phyloP scores from a whole-genome alignment of 78 protist genomes.

The Dictyostelium brefeldianum region DNA sequence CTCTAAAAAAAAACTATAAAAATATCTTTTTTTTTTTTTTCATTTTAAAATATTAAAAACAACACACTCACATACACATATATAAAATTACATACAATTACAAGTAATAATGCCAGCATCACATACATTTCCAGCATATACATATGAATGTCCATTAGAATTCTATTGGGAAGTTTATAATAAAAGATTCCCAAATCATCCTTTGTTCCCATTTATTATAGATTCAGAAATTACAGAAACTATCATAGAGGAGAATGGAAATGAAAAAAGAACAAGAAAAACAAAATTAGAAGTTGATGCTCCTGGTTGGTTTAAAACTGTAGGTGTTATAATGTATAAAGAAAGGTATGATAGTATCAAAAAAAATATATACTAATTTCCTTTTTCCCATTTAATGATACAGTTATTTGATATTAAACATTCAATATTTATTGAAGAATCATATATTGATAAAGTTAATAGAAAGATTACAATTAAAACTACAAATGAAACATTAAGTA shows the following conservation, averaged over 20 bases:
- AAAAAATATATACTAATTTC: neutral
- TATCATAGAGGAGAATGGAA: conserved; percentile 33
- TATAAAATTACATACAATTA: too few relatives aligned
- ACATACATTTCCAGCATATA: conserved; percentile 73
- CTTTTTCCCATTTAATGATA: neutral
- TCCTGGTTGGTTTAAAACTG: conserved; percentile 80
- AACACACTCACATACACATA: too few relatives aligned
- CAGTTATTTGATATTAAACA: conserved; percentile 64
- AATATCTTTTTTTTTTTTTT: too few relatives aligned
- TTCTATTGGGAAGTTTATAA: conserved; percentile 35
- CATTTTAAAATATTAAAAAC: too few relatives aligned
- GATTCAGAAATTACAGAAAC: conserved; percentile 58
- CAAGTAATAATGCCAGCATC: conserved; percentile 46
- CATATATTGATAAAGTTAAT: conserved; percentile 37
- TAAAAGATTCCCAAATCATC: conserved; percentile 64
- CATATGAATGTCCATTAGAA: conserved; percentile 62
- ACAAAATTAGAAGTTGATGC: conserved; percentile 78
- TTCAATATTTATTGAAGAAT: conserved; percentile 68
- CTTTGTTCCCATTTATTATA: conserved; percentile 62
- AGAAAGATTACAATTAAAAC: conserved; percentile 58
- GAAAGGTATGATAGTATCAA: neutral
- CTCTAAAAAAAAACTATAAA: too few relatives aligned
- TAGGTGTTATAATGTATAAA: neutral
- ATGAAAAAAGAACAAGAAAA: conserved; percentile 41
- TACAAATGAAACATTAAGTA: conserved; percentile 59